Percentiles rank a stretch among this genome's conserved stretches.
Evolutionary conservation across 768 basidiomycete genomes (phyloP).

Genomic region (Amanita rimosa): DNA sequence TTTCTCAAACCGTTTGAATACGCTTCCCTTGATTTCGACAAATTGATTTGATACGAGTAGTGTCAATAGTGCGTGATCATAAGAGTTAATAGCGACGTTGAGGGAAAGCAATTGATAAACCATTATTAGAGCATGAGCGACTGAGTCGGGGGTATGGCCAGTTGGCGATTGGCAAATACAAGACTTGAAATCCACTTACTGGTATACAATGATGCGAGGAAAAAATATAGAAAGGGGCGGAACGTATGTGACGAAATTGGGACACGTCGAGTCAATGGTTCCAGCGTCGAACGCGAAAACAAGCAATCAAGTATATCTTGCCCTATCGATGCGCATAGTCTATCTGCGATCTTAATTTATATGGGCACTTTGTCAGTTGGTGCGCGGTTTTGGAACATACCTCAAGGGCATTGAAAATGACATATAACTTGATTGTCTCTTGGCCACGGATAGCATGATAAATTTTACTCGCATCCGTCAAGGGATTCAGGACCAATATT

Average conservation of each 20-base stretch:
- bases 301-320: slow-evolving; percentile 96
- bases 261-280: slow-evolving; percentile 51
- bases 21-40: slow-evolving; percentile 98
- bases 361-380: slow-evolving; percentile 1
- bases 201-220: slow-evolving; percentile 72
- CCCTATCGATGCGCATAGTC: slow-evolving; percentile 90
- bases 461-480: slow-evolving; percentile 95
- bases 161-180: neutral
- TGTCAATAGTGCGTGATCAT: slow-evolving; percentile 90
- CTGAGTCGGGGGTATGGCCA: slow-evolving; percentile 28
- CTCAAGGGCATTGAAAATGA: slow-evolving; percentile 97
- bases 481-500: slow-evolving; percentile 59
- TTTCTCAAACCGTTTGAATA: slow-evolving; percentile 99
- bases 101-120: slow-evolving; percentile 91
- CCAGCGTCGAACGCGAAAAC: slow-evolving; percentile 86
- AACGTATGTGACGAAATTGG: slow-evolving; percentile 56
- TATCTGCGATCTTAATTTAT: slow-evolving; percentile 72
- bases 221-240: slow-evolving; percentile 76
- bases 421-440: slow-evolving; percentile 97
- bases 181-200: slow-evolving; percentile 34
- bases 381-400: slow-evolving; percentile 30
- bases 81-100: slow-evolving; percentile 97
- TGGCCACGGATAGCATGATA: slow-evolving; percentile 97
- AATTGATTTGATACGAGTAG: slow-evolving; percentile 96
- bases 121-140: slow-evolving; percentile 86